Base-by-base conservation (phyloP, 495 filamentous ascomycete genomes). In the Astrocystis sublimbata region DNA sequence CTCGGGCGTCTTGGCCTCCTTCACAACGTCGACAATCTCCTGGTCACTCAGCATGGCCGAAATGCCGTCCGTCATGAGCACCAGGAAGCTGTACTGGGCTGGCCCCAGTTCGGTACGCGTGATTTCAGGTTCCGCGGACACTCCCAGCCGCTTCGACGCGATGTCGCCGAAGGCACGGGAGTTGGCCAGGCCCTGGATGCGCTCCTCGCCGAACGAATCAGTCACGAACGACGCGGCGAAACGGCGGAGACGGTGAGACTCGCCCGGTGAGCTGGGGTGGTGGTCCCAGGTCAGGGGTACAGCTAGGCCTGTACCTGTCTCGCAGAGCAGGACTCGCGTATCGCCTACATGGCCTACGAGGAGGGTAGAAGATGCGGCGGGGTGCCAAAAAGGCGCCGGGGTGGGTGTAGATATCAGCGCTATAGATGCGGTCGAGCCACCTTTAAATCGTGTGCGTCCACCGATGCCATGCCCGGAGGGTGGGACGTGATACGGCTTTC, bases 201-300 rank as follows among this genome's bases (percentile, higher is more conserved):
- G 92, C 73, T 98, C 96, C 74, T 98, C 96, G 68, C 94, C 94
- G 69, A 98, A 98, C 15, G 91, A 94, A 72, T 98, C 94, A 0
- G 93, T 96, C 23, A 96, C 86, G 65, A 98, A 93, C 0, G 88
- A 90, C 15, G 89, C 79, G 12, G 92, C 91, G 68, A 90, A 97
- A 53, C 93, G 89, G 5, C 92, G 88, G 33, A 98, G 83, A 23
- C 94, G 86, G 53, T 83, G 86, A 12, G 89, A 86, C 76, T 98
- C 94, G 55, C 85, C 77, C 0, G 96, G 93, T 1, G 87, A 84
- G n/a, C 87, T 90, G 0, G 94, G 93, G 68, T 93, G 93, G 76
- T 98, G 94, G 72, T 94, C 88, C 13, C 85, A 88, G 0, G 96
- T 98, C 0, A 96, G 66, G 2, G 93, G 90, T 6, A 88, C 80